Conservation (phyloP, 2,329 filamentous ascomycete species). For the Blastomyces silverae region DNA sequence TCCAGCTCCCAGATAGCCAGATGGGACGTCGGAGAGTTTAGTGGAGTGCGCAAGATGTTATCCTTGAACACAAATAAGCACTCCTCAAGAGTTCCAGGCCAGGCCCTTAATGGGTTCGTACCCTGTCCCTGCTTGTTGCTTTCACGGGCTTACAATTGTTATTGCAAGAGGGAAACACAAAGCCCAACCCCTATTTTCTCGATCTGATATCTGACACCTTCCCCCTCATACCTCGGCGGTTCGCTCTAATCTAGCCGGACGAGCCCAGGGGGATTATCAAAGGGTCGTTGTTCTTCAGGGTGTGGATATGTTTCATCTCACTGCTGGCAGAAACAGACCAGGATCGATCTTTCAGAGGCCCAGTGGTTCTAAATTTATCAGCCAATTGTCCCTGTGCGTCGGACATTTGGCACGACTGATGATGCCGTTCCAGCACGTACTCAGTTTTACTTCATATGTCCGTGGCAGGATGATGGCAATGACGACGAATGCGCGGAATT, state of each 20-base stretch:
- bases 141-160: too few species aligned
- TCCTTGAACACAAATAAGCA: background rate
- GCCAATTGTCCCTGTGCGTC: background rate
- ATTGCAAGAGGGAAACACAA: background rate
- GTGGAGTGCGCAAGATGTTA: background rate
- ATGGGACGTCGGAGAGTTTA: conserved; percentile 1
- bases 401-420: background rate
- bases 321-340: background rate
- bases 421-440: background rate
- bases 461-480: background rate
- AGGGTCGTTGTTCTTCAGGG: background rate
- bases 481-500: background rate
- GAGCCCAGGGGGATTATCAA: background rate
- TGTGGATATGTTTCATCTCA: background rate
- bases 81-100: background rate
- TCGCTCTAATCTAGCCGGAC: background rate
- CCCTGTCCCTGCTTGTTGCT: background rate
- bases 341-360: background rate
- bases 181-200: background rate
- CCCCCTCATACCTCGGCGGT: background rate
- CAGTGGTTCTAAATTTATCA: background rate
- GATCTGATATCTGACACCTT: background rate
- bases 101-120: background rate
- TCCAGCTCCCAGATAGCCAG: background rate
- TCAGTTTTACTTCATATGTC: background rate